Conservation (phyloP, 768 basidiomycete species). For the Scleroderma bovista region DNA sequence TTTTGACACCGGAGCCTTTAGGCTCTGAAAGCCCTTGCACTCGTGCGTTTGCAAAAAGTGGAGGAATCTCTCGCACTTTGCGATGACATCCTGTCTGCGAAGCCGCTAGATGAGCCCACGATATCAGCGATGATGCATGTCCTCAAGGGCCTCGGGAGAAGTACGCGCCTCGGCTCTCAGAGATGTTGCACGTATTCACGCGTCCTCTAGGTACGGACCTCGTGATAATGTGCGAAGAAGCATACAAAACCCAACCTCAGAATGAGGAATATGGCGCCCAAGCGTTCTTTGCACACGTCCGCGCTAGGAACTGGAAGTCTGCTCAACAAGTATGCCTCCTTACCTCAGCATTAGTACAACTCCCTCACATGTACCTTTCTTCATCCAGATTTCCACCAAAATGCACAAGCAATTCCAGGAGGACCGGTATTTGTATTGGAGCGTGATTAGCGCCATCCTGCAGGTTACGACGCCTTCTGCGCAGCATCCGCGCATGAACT, state of each 20-base stretch:
- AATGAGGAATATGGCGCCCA: slow-evolving; percentile 84
- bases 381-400: slow-evolving; percentile 61
- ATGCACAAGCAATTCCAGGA: slow-evolving; percentile 84
- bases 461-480: slow-evolving; percentile 45
- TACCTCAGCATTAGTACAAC: background rate
- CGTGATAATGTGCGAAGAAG: slow-evolving; percentile 81
- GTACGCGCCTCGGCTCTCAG: slow-evolving; percentile 26
- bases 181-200: background rate
- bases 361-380: background rate
- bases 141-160: slow-evolving; percentile 69
- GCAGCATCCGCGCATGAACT: slow-evolving; percentile 5
- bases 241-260: slow-evolving; percentile 71
- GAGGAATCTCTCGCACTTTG: slow-evolving; percentile 76
- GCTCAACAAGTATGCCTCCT: slow-evolving; percentile 63
- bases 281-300: slow-evolving; percentile 80
- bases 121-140: slow-evolving; percentile 83
- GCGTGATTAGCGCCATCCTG: slow-evolving; percentile 69
- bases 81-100: slow-evolving; percentile 72
- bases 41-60: slow-evolving; percentile 79
- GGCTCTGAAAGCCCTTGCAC: slow-evolving; percentile 81
- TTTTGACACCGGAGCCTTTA: slow-evolving; percentile 24
- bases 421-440: slow-evolving; percentile 81
- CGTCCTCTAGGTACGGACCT: slow-evolving; percentile 59
- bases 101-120: slow-evolving; percentile 67
- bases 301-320: slow-evolving; percentile 78